These are phyloP conservation scores for Fagus sylvatica DNA, from an alignment of 306 rosid species.

Conservation along the genomic window DNA sequence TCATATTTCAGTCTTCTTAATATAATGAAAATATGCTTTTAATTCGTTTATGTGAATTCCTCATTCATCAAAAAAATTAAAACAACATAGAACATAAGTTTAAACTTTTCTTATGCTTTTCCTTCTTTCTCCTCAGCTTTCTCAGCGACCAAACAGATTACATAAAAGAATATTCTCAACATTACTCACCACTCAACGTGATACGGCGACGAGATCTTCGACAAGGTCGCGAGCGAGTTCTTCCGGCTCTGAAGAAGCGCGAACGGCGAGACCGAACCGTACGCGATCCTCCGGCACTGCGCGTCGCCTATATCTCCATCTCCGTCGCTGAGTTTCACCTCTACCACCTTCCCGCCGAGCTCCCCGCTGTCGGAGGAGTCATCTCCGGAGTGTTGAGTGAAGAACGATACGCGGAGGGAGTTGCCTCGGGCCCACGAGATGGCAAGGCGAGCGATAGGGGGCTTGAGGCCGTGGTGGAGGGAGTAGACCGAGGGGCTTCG, in stretches of 20 bases:
- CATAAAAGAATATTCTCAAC: too few species aligned
- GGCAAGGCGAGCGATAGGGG: conserved; percentile 68
- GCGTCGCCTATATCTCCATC: conserved; percentile 61
- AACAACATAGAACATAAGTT: neutral
- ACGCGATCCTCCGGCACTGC: conserved; percentile 66
- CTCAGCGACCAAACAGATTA: neutral
- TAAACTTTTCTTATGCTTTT: neutral
- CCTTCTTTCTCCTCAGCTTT: neutral
- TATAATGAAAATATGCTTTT: neutral
- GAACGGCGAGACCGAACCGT: conserved; percentile 81
- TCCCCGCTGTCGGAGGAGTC: conserved; percentile 27
- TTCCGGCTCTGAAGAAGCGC: conserved; percentile 84
- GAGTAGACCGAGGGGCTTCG: conserved; percentile 42
- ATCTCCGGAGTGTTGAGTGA: conserved; percentile 24
- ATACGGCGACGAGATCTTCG: conserved; percentile 56
- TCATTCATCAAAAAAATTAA: neutral
- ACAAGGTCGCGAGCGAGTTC: conserved; percentile 48
- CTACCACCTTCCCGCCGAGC: conserved; percentile 63
- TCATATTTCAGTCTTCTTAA: neutral
- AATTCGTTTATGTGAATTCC: neutral
- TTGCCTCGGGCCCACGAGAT: conserved; percentile 88
- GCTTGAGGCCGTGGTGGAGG: conserved; percentile 59
- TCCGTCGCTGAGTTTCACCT: conserved; percentile 61
- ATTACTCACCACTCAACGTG: conserved; percentile 64
- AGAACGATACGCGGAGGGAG: conserved; percentile 71